Conservation (phyloP, 2,329 filamentous ascomycete species). For the Neonectria punicea region DNA sequence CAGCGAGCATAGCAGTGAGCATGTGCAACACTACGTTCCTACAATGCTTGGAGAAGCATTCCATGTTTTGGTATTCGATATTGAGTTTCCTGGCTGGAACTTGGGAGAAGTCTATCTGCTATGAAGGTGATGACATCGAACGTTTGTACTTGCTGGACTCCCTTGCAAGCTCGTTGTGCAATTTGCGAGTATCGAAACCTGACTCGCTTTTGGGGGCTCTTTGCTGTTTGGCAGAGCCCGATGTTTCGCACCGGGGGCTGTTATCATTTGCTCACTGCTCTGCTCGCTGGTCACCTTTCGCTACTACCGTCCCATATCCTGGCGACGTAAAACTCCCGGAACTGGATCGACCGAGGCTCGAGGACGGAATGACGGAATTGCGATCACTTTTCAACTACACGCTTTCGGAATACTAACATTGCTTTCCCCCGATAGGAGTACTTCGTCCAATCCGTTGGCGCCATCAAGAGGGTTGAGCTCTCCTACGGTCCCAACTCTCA, state of each 20-base stretch:
- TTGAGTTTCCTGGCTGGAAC: conserved; percentile 11
- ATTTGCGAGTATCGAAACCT: conserved; percentile 22
- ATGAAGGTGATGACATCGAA: conserved; percentile 4
- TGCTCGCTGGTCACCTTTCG: conserved; percentile 42
- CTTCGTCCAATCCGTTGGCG: conserved; percentile 86
- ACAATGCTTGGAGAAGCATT: conserved; percentile 21
- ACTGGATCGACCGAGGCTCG: conserved; percentile 47
- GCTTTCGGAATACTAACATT: conserved; percentile 71
- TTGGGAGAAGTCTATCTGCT: conserved; percentile 3
- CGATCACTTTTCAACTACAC: conserved; percentile 38
- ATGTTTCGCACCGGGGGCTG: conserved; percentile 14
- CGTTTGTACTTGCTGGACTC: conserved; percentile 8
- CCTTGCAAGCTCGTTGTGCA: conserved; percentile 22
- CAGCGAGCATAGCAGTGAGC: conserved; percentile 66
- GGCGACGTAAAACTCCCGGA: conserved; percentile 41
- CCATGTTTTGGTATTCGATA: conserved; percentile 13
- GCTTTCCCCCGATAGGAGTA: conserved; percentile 84
- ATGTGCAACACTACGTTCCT: conserved; percentile 40
- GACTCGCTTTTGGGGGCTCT: conserved; percentile 23
- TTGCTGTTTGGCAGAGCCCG: conserved; percentile 12
- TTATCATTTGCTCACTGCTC: conserved; percentile 43
- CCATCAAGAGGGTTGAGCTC: conserved; percentile 90
- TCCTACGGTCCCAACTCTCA: conserved; percentile 92
- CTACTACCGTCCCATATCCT: conserved; percentile 31
- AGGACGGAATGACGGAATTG: conserved; percentile 43